A percentile compares a stretch with the other conserved stretches of the same genome.
Conservation (phyloP, 2,329 filamentous ascomycete species). For the Exophiala sp. region DNA sequence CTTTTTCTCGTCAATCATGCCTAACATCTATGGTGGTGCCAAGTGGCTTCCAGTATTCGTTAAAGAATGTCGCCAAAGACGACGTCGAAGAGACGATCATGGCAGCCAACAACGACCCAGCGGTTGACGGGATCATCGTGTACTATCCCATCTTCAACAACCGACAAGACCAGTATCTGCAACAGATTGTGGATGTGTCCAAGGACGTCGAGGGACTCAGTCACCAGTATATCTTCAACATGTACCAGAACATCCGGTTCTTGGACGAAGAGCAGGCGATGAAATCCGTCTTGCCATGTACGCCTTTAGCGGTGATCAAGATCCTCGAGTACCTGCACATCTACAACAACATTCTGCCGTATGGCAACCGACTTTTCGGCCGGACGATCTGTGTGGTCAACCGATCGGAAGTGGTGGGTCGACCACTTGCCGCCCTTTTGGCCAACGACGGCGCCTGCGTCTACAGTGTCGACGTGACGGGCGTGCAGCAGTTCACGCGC, state of each 20-base stretch:
- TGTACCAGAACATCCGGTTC: slow-evolving; percentile 98
- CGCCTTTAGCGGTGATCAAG: slow-evolving; percentile 91
- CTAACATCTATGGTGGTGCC: slow-evolving; percentile 25
- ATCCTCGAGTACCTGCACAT: slow-evolving; percentile 92
- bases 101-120: slow-evolving; percentile 69
- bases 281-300: slow-evolving; percentile 93
- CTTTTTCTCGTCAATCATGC: not conserved
- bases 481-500: slow-evolving; percentile 85
- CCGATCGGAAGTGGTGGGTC: slow-evolving; percentile 88
- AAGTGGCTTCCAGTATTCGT: slow-evolving; percentile 75
- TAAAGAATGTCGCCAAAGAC: slow-evolving; percentile 79
- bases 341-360: slow-evolving; percentile 89
- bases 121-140: slow-evolving; percentile 84
- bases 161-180: slow-evolving; percentile 86
- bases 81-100: slow-evolving; percentile 83
- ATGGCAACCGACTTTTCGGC: slow-evolving; percentile 87
- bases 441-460: slow-evolving; percentile 95
- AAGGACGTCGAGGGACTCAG: slow-evolving; percentile 96
- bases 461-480: slow-evolving; percentile 88
- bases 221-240: slow-evolving; percentile 94
- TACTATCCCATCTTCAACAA: slow-evolving; percentile 98
- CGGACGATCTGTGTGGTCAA: slow-evolving; percentile 96
- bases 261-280: slow-evolving; percentile 72
- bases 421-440: slow-evolving; percentile 83
- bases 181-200: slow-evolving; percentile 80